phyloP scores from a whole-genome alignment of 1,139 yeast species.

The Saccharomyces hybrid region DNA sequence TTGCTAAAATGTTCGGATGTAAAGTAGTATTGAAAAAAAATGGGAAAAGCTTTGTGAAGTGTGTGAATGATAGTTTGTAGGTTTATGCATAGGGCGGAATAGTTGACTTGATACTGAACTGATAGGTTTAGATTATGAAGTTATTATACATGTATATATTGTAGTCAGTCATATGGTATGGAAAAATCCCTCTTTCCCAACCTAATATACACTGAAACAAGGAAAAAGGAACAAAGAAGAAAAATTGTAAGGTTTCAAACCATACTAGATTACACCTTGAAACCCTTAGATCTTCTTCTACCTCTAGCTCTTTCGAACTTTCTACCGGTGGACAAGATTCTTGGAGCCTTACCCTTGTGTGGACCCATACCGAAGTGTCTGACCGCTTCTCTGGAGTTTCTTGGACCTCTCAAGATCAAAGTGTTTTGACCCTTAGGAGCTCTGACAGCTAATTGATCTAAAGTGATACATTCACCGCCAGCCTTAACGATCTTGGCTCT shows the following conservation, averaged over 20 bases:
- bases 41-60: neutral
- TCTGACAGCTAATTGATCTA: conserved; percentile 97
- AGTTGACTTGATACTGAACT: neutral
- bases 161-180: neutral
- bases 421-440: conserved; percentile 99
- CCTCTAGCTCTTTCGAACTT: conserved; percentile 99
- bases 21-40: neutral
- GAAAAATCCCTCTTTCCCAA: neutral
- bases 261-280: conserved; percentile 80
- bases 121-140: neutral
- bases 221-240: neutral
- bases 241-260: neutral
- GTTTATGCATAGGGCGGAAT: too few relatives aligned
- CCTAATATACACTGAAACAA: neutral
- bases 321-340: conserved; percentile 95
- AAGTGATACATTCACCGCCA: conserved; percentile 99
- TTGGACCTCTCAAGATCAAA: conserved; percentile 95
- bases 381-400: conserved; percentile 98
- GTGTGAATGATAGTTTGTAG: too few relatives aligned
- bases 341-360: conserved; percentile 99
- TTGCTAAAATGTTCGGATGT: neutral
- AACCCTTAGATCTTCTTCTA: conserved; percentile 98
- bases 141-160: neutral
- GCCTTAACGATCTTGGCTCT: conserved; percentile 94
- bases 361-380: conserved; percentile 99